Base-by-base conservation (phyloP, 352 stramenopile genomes). In the Detonula confervacea region DNA sequence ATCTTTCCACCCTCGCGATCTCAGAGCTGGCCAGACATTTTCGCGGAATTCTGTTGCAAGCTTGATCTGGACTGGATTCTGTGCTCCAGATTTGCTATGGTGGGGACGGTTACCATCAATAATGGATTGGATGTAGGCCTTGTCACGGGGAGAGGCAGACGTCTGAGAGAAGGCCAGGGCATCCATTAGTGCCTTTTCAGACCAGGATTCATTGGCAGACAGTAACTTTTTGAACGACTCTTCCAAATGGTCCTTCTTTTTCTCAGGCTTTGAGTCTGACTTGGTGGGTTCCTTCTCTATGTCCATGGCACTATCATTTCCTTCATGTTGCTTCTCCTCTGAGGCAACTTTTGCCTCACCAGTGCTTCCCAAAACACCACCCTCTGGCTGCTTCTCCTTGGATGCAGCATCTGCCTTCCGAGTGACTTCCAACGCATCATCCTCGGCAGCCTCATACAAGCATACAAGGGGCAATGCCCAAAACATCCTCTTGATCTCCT, bases 1-100 rank as follows among this genome's bases (percentile, higher is more conserved):
- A n/a, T 80, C 73, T 72, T 90, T 93, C 90, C 90, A 94, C 18
- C 86, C 86, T 30, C 90, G 74, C 30, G 57, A 83, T 30, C 87
- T 84, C 0, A 94, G 60, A 8, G 82, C 77, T 52, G 80, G 78
- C 87, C 87, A 92, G 3, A 94, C 20, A 55, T 70, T 87, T 57
- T 84, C 66, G 12, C 78, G 27, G 60, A 90, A 90, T 1, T 44
- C 49, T 12, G 47, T 11, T 9, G 55, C 49, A 8, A 87, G 49
- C 62, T 76, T 74, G n/a, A 22, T 22, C 52, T 82, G 67, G 18
- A 75, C 57, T 27, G 47, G 27, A 67, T 80, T 83, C 49, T 63
- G 56, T 81, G 16, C 39, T 49, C 39, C 63, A 2, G 24, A 27
- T 16, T 49, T 20, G 59, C 47, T 71, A 25, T 68, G 62, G 7